Base-by-base conservation (phyloP, 2,329 filamentous ascomycete genomes). In the Alternaria tenuissima region DNA sequence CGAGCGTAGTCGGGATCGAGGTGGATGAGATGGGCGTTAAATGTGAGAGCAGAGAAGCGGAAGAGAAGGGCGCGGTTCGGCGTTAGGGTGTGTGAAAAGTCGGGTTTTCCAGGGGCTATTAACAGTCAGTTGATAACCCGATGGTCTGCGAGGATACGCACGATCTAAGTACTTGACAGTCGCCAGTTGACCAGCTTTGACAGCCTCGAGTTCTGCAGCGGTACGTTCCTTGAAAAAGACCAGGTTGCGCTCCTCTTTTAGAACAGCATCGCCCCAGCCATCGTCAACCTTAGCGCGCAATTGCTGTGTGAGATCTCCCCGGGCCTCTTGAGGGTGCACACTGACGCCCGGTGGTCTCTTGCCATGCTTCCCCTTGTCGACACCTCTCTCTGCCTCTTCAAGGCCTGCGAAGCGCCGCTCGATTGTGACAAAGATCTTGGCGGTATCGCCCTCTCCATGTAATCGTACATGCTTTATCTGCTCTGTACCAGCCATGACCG, bases 21-120 rank as follows among this genome's bases (percentile, higher is more conserved):
- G 79, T 99, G 95, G 68, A 99, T 97, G 16, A 86, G 84, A 79
- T 99, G 95, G 1, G 93, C 92, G 78, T 99, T 99, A 82, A 93
- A 94, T 3, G 91, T 94, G 34, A 86, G 65, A 18, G 93, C 93
- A 20, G 91, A 95, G 82, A 94, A 98, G 59, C 94, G 88, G 81
- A 96, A 97, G 55, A 99, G 87, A 5, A 97, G 86, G 5, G 86
- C 82, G 3, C 86, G 83, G 3, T 89, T 89, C 1, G 93, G 92
- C 0, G 80, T 85, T 24, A 97, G 80, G 0, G 81, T 80, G 67
- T 91, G 83, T 18, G 80, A 81, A 68, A 88, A 87, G 47, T 85
- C 81, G 1, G 88, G 82, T n/a, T 78, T 60, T 3, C 79, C 71
- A 20, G 83, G 83, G 14, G 85, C 85, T 84, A 74, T 57, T 38